Base-by-base conservation (phyloP, 805 yeast genomes). In the Starmerella vaccinii region DNA sequence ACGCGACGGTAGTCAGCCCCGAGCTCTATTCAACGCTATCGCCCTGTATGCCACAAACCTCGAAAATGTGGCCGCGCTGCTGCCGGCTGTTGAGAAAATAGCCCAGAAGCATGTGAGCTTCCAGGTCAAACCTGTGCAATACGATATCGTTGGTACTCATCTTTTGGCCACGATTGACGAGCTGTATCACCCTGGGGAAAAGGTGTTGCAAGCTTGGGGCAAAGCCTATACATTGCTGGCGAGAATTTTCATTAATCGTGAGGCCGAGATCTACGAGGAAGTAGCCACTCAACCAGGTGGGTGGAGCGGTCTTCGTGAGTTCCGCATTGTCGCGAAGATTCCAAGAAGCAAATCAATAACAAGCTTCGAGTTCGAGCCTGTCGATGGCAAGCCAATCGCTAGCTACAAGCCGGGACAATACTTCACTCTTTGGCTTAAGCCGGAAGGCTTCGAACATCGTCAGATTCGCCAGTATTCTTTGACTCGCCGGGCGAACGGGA, bases 91-190 rank as follows among this genome's bases (percentile, higher is more conserved):
- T 9, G 67, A 72, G 45, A 77, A 76, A 53, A 78, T 82, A 58
- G 82, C 76, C 41, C 72, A 71, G 56, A 82, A 81, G 63, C 89
- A 82, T 57, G 79, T 76, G 52, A 83, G 84, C 40, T 67, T 82
- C 54, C 77, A 77, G 59, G 73, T 82, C 39, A 62, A 66, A 54
- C 76, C 87, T 3, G 82, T 77, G 50, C 86, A 81, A 51, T 82
- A 82, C 58, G 77, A 79, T 21, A 70, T 78, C 56, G 87, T 82
- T 29, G 89, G 87, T 26, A 61, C 64, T 27, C 71, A 73, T 53
- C 64, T 83, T n/a, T 61, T 82, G 29, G 66, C 67, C 24, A 77
- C 86, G 13, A 71, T 83, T 64, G 62, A 64, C 37, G 72, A 73
- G 49, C 71, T 78, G 37, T 66, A 82, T 32, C 85, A 84, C 5